These are phyloP conservation scores for Onygenales sp. DNA, from an alignment of 2,329 filamentous ascomycete genomes.

Conservation along the genomic window DNA sequence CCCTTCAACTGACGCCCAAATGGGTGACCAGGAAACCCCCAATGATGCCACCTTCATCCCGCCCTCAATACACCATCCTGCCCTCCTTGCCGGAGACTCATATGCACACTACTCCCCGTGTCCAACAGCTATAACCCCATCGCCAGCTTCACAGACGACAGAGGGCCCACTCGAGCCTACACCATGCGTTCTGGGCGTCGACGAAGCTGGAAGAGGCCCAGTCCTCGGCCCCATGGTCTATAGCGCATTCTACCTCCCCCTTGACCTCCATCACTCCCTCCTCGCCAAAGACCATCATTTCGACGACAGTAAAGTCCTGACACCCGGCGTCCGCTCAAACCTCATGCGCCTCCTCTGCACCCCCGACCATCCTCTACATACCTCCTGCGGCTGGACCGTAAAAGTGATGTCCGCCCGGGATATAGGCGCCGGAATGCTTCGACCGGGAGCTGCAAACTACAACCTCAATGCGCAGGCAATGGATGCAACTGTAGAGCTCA, in stretches of 20 bases:
- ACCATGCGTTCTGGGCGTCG: conserved; percentile 74
- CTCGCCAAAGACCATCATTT: conserved; percentile 75
- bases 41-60: conserved; percentile 47
- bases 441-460: conserved; percentile 48
- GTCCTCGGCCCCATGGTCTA: conserved; percentile 74
- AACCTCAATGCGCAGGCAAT: conserved; percentile 95
- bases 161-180: conserved; percentile 30
- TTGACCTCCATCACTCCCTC: conserved; percentile 58
- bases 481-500: conserved; percentile 79
- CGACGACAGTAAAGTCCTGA: conserved; percentile 91
- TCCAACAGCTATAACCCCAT: conserved; percentile 49
- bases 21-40: conserved; percentile 20
- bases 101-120: conserved; percentile 65
- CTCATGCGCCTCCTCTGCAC: conserved; percentile 68
- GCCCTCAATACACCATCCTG: conserved; percentile 53
- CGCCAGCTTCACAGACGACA: conserved; percentile 20
- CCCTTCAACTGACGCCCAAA: neutral
- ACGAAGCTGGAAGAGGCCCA: conserved; percentile 87
- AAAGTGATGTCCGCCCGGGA: conserved; percentile 72
- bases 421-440: conserved; percentile 71
- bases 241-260: conserved; percentile 60
- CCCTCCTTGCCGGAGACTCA: conserved; percentile 55
- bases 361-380: conserved; percentile 45
- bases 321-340: conserved; percentile 62
- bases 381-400: conserved; percentile 74